Conservation (phyloP, 139 green algal species). For the Mesostigma viride region DNA sequence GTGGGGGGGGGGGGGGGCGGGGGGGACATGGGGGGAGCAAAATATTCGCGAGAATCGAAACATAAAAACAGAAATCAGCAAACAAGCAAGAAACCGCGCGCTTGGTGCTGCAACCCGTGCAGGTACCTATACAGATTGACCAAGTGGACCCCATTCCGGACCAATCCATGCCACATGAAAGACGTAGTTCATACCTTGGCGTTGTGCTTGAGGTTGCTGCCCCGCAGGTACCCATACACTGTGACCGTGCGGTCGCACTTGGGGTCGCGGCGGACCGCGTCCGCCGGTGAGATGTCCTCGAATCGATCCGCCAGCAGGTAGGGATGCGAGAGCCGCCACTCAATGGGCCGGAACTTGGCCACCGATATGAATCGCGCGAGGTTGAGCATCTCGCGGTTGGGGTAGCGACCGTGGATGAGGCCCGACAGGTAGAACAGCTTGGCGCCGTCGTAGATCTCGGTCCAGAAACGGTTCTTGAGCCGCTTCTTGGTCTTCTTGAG, state of each 20-base stretch:
- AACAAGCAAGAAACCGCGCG: no score
- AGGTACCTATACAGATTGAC: no score
- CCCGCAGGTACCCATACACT: constrained; percentile 87
- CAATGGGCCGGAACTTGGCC: constrained; percentile 84
- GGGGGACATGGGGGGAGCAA: no score
- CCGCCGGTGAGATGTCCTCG: constrained; percentile 79
- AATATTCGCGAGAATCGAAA: no score
- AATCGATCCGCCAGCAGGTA: constrained; percentile 84
- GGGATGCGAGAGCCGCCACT: constrained; percentile 73
- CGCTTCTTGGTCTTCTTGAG: constrained; percentile 91
- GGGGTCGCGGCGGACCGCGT: constrained; percentile 52
- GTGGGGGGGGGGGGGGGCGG: background rate
- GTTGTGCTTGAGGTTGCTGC: constrained; percentile 58
- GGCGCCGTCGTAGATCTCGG: constrained; percentile 93
- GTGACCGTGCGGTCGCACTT: constrained; percentile 74
- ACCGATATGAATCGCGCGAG: constrained; percentile 87
- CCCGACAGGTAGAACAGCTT: constrained; percentile 97
- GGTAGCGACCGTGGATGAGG: constrained; percentile 53
- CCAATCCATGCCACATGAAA: no score
- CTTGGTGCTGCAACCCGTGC: no score
- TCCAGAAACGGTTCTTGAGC: constrained; percentile 89
- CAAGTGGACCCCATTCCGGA: no score
- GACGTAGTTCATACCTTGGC: no score
- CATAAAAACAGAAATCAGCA: no score
- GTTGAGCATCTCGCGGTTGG: constrained; percentile 82